phyloP scores from a whole-genome alignment of 345 rosid genomes.

The Bruguiera gymnorhiza region DNA sequence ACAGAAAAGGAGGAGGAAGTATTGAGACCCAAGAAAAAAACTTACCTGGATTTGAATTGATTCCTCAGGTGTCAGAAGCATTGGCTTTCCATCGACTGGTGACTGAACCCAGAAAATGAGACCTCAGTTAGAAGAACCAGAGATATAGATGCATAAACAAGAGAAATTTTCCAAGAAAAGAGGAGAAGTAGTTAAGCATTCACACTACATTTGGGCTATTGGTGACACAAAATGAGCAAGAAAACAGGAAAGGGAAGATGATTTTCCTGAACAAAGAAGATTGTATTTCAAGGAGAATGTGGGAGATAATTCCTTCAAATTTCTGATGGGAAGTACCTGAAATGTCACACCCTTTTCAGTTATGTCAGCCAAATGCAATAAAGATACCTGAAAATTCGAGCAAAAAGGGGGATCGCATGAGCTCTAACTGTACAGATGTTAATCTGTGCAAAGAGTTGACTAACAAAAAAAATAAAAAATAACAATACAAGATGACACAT shows the following conservation, averaged over 20 bases:
- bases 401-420: background rate
- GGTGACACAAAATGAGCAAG: background rate
- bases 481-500: too few species aligned
- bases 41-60: constrained; percentile 80
- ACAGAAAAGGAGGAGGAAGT: background rate
- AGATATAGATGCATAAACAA: background rate
- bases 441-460: background rate
- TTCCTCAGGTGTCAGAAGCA: constrained; percentile 86
- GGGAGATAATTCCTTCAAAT: background rate
- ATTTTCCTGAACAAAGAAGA: background rate
- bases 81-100: constrained; percentile 75
- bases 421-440: background rate
- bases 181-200: background rate
- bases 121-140: constrained; percentile 14
- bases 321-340: constrained; percentile 42
- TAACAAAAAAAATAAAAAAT: too few species aligned
- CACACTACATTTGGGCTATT: background rate
- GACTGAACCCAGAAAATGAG: constrained; percentile 49
- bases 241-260: background rate
- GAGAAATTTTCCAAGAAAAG: background rate
- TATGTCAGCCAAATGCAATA: constrained; percentile 75
- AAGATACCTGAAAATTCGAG: constrained; percentile 52
- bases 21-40: background rate
- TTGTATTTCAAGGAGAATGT: background rate
- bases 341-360: constrained; percentile 77